Percentiles rank a stretch among this genome's conserved stretches.
Conservation (phyloP, 768 basidiomycete species). For the Trametes meyenii region DNA sequence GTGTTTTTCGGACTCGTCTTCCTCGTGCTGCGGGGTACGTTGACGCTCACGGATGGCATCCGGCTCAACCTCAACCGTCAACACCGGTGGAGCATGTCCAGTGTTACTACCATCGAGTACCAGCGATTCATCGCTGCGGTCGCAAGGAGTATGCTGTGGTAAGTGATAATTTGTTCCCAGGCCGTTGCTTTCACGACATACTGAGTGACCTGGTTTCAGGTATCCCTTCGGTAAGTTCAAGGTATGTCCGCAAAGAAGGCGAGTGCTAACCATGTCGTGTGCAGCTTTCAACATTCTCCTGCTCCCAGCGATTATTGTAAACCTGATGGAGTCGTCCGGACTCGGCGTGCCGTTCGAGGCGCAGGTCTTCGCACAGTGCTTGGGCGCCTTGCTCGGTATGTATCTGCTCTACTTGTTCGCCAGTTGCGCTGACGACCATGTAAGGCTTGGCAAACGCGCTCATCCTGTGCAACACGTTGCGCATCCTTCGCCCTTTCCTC, state of each 20-base stretch:
- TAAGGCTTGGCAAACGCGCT: slow-evolving; percentile 66
- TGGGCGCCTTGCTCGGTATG: slow-evolving; percentile 59
- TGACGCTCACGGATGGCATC: slow-evolving; percentile 53
- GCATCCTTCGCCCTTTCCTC: slow-evolving; percentile 58
- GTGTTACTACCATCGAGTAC: slow-evolving; percentile 47
- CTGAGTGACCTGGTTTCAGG: slow-evolving; percentile 39
- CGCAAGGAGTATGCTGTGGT: slow-evolving; percentile 74
- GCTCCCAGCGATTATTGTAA: slow-evolving; percentile 59
- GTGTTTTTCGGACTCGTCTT: slow-evolving; percentile 64
- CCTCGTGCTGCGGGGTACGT: slow-evolving; percentile 59
- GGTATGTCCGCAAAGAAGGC: not conserved
- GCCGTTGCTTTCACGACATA: not conserved
- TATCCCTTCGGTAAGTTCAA: slow-evolving; percentile 56
- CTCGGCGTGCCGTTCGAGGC: slow-evolving; percentile 48
- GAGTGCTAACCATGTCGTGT: not conserved
- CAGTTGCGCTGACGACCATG: slow-evolving; percentile 7
- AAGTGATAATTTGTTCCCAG: slow-evolving; percentile 28
- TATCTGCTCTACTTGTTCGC: not conserved
- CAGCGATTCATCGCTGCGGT: slow-evolving; percentile 63
- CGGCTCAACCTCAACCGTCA: slow-evolving; percentile 48
- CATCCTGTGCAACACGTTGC: slow-evolving; percentile 71
- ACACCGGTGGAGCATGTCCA: slow-evolving; percentile 18
- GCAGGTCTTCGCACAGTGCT: slow-evolving; percentile 52
- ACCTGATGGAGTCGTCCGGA: slow-evolving; percentile 52
- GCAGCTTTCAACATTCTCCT: slow-evolving; percentile 62